Evolutionary conservation across 208 protist genomes (phyloP).

Genomic region (Trypanosoma theileri): DNA sequence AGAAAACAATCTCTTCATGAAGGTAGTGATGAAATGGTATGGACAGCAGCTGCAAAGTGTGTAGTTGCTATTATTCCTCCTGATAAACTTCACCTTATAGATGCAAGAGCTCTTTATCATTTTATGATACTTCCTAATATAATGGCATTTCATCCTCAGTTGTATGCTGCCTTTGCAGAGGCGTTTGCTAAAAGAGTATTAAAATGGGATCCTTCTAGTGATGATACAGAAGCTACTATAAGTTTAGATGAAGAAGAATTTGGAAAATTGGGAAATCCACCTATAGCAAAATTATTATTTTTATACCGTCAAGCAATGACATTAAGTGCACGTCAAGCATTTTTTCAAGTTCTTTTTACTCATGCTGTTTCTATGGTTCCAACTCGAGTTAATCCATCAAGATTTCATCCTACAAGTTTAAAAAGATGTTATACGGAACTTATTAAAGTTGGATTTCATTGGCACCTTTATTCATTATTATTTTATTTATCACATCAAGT

Average conservation of each 20-base stretch:
- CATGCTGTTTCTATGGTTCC: conserved; percentile 33
- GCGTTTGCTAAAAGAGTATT: conserved; percentile 67
- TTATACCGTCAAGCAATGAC: conserved; percentile 68
- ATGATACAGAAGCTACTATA: conserved; percentile 21
- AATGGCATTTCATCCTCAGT: conserved; percentile 51
- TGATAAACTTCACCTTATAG: conserved; percentile 58
- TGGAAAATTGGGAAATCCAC: conserved; percentile 45
- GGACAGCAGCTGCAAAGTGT: conserved; percentile 78
- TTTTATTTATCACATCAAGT: conserved; percentile 71
- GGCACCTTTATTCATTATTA: conserved; percentile 72
- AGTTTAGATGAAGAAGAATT: conserved; percentile 32
- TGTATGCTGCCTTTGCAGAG: conserved; percentile 58
- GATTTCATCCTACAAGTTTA: conserved; percentile 19
- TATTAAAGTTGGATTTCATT: conserved; percentile 72
- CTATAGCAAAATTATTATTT: conserved; percentile 45
- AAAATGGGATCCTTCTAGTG: conserved; percentile 22
- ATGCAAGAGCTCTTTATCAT: conserved; percentile 59
- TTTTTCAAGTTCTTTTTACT: conserved; percentile 82
- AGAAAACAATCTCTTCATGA: conserved; percentile 57
- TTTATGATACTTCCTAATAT: conserved; percentile 60
- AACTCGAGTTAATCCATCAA: background rate
- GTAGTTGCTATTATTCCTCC: conserved; percentile 59
- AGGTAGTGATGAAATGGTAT: conserved; percentile 64
- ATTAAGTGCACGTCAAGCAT: conserved; percentile 47
- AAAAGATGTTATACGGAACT: conserved; percentile 42